These are phyloP conservation scores for Trichomonas gallinae DNA, from an alignment of 208 protist genomes.

Conservation along the genomic window DNA sequence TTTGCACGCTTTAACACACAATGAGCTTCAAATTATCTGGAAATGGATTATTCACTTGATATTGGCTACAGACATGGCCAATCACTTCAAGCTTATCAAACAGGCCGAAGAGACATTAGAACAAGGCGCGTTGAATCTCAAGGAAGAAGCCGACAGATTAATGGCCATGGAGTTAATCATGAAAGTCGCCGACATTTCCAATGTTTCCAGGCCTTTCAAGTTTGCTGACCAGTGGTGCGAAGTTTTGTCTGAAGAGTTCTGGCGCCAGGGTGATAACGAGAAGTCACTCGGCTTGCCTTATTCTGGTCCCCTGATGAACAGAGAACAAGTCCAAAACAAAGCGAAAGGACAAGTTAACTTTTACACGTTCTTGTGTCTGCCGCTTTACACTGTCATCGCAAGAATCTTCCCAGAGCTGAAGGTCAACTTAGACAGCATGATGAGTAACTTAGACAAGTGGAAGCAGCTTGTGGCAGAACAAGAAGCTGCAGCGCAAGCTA, in stretches of 20 bases:
- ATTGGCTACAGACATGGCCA: slow-evolving; percentile 47
- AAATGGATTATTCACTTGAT: slow-evolving; percentile 39
- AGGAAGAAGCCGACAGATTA: neutral
- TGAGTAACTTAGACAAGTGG: neutral
- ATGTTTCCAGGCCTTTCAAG: neutral
- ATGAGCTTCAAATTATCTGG: slow-evolving; percentile 33
- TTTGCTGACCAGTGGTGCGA: neutral
- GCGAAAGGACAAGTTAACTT: neutral
- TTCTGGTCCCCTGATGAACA: neutral
- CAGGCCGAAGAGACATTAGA: neutral
- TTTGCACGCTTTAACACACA: slow-evolving; percentile 27
- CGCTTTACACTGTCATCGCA: neutral
- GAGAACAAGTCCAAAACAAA: neutral
- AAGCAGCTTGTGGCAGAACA: neutral
- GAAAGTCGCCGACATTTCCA: neutral
- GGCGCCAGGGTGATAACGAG: neutral
- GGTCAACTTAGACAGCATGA: neutral
- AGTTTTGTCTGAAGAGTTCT: neutral
- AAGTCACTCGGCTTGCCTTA: neutral
- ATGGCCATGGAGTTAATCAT: slow-evolving; percentile 7
- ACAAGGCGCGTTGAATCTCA: neutral
- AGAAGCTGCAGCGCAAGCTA: neutral
- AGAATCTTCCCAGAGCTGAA: neutral
- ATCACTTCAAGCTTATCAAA: slow-evolving; percentile 39
- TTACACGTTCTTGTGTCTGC: neutral